These are phyloP conservation scores for Candida golubevii DNA, from an alignment of 805 yeast genomes.

Conservation along the genomic window DNA sequence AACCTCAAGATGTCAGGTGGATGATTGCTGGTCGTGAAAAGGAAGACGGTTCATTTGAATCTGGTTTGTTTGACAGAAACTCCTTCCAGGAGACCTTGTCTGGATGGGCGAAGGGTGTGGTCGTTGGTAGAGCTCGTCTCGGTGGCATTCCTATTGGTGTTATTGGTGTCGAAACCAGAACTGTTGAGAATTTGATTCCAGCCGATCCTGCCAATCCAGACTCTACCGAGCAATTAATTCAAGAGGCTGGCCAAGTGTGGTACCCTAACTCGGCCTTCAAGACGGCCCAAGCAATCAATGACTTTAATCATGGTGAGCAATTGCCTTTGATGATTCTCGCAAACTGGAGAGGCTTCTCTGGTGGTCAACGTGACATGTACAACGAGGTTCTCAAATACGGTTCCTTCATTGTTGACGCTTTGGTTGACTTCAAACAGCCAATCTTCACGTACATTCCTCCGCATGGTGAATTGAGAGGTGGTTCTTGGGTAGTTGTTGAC, in stretches of 20 bases:
- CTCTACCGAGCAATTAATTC: conserved; percentile 79
- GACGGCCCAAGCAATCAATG: conserved; percentile 97
- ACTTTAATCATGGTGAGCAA: conserved; percentile 97
- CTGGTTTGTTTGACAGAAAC: conserved; percentile 86
- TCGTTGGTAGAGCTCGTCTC: conserved; percentile 96
- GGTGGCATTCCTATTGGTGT: conserved; percentile 99
- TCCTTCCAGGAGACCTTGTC: conserved; percentile 95
- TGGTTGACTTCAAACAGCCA: conserved; percentile 94
- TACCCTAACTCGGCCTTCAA: conserved; percentile 98
- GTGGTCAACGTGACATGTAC: conserved; percentile 99
- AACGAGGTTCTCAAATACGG: conserved; percentile 97
- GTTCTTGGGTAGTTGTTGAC: conserved; percentile 99
- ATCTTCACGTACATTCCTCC: conserved; percentile 97
- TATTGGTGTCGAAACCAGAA: conserved; percentile 90
- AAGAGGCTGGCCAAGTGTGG: conserved; percentile 99
- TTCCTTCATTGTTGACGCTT: conserved; percentile 93
- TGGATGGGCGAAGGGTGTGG: conserved; percentile 99
- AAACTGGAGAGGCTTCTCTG: conserved; percentile 99
- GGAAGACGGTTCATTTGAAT: conserved; percentile 68
- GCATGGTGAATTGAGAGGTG: conserved; percentile 97
- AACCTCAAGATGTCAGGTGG: conserved; percentile 89
- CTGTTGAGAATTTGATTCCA: conserved; percentile 84
- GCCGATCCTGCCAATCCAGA: conserved; percentile 99
- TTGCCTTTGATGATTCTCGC: conserved; percentile 96
- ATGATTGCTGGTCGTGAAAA: conserved; percentile 78